Percentiles rank a stretch among this genome's conserved stretches.
phyloP scores from a whole-genome alignment of 1,139 yeast species.

The Kodamaea derodonti region DNA sequence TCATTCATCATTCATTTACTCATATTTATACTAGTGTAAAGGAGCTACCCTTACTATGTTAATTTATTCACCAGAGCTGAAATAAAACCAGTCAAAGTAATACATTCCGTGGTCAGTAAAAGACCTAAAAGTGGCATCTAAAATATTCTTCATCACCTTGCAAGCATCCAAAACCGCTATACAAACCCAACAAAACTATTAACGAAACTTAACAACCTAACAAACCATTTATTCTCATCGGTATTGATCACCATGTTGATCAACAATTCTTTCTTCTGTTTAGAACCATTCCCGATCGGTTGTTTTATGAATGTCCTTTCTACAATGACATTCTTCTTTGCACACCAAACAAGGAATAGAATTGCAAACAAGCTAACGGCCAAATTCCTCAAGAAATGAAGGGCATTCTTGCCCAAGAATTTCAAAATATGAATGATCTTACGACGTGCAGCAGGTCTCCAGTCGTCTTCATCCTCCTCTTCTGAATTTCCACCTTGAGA shows the following conservation, averaged over 20 bases:
- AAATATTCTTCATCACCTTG: no score
- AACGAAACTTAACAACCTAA: conserved; percentile 34
- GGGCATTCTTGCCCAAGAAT: conserved; percentile 26
- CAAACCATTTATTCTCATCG: conserved; percentile 46
- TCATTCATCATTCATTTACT: no score
- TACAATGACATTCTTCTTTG: conserved; percentile 41
- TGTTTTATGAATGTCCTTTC: conserved; percentile 37
- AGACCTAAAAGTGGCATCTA: no score
- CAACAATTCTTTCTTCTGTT: conserved; percentile 36
- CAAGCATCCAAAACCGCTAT: no score
- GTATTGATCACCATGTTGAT: conserved; percentile 45
- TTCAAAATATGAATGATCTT: conserved; percentile 22
- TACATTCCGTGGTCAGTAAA: no score
- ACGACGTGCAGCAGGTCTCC: conserved; percentile 22
- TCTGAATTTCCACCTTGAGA: conserved; percentile 1
- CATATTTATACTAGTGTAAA: no score
- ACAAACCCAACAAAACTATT: conserved; percentile 47
- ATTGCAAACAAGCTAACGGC: conserved; percentile 36
- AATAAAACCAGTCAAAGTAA: no score
- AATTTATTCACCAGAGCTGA: no score
- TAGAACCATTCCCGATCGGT: conserved; percentile 18
- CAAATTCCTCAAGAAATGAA: conserved; percentile 33
- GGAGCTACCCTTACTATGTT: no score
- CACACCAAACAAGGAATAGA: conserved; percentile 41
- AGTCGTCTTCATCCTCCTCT: conserved; percentile 16